phyloP scores from a whole-genome alignment of 805 yeast genomes.

The Danielia oregonensis region DNA sequence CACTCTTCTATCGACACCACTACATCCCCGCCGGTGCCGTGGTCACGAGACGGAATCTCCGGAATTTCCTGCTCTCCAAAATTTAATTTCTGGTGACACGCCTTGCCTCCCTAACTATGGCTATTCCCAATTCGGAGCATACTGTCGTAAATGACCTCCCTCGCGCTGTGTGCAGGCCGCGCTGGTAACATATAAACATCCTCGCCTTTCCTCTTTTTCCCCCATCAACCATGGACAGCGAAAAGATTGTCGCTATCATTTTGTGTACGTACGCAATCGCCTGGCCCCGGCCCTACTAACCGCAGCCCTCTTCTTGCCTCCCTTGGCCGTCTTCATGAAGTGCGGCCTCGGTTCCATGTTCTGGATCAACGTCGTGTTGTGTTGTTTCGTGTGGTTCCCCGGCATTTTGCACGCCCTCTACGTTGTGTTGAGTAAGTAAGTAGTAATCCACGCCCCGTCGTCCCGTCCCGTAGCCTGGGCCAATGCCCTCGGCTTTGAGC shows the following conservation, averaged over 20 bases:
- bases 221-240: constrained; percentile 29
- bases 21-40: no score
- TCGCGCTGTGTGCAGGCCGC: constrained; percentile 1
- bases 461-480: no score
- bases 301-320: constrained; percentile 63
- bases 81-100: no score
- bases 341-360: constrained; percentile 64
- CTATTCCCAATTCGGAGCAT: no score
- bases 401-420: constrained; percentile 75
- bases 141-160: neutral
- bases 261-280: constrained; percentile 22
- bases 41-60: no score
- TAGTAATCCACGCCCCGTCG: no score
- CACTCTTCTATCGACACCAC: no score
- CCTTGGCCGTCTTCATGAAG: constrained; percentile 70
- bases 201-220: constrained; percentile 1
- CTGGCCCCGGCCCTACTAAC: constrained; percentile 12
- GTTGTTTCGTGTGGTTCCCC: constrained; percentile 69
- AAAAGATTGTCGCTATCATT: constrained; percentile 39
- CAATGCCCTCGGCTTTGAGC: no score
- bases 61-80: no score
- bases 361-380: constrained; percentile 60
- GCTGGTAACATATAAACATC: neutral
- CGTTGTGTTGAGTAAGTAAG: constrained; percentile 40
- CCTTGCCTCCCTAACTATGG: no score